Base-by-base conservation (phyloP, 2,329 filamentous ascomycete genomes). In the Mycosphaerella sp. region DNA sequence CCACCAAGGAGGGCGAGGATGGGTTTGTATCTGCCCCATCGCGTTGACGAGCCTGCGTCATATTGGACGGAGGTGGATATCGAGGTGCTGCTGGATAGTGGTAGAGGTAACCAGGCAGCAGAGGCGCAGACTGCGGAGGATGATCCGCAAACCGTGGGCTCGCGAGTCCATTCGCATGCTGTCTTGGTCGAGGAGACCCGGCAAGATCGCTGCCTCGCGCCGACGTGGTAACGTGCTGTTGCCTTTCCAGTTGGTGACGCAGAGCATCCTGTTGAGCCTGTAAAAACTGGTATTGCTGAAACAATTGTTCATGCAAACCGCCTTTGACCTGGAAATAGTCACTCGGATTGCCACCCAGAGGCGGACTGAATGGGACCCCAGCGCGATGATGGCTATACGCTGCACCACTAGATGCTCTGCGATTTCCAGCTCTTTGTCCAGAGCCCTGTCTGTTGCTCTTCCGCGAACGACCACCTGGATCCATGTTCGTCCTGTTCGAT, bases 361-460 rank as follows among this genome's bases (percentile, higher is more conserved):
- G 71, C 30, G 73, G 73, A 54, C 73, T 75, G 47, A 73, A 60
- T 39, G 57, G 59, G 16, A 62, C 65, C 63, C 57, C 27, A 70
- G 64, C 41, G 67, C 70, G 49, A 25, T 48, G 44, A 39, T 69
- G 68, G 40, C 65, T 65, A 55, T 70, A 75, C 4, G 73, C 74
- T 4, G 76, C 74, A 28, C 78, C 76, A 64, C 79, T 81, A 2
- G 80, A 83, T 13, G 80, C 73, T 60, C 80, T 74, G 54, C 80
- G 73, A 53, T 73, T 67, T 44, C 73, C 73, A 37, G 72, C 72
- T 46, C 78, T 73, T 43, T 75, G 71, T 46, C 72, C 70, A 13
- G 74, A 71, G 53, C 70, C 71, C 42, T 72, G 72, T 59, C 77
- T 73, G 52, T 75, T 70, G 40, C 68, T 71, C 39, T 64, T 66